Evolutionary conservation across 148 eudicot species (phyloP).

Genomic region (Rhododendron ovatum): DNA sequence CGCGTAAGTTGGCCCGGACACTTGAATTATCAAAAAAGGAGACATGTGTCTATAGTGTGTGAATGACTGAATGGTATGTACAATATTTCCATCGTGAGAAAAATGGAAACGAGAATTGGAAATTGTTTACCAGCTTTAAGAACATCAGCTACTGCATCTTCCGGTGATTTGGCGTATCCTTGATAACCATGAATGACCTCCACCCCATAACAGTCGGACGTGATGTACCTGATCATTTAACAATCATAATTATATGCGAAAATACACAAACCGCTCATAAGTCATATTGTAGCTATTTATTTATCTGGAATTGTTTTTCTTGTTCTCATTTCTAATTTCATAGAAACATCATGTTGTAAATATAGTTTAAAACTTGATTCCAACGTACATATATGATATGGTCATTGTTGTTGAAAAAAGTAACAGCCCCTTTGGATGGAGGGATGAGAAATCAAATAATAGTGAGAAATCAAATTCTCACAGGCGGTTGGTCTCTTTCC

Average conservation of each 20-base stretch:
- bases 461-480: too few relatives aligned
- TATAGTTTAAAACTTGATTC: too few relatives aligned
- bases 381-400: too few relatives aligned
- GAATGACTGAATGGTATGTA: too few relatives aligned
- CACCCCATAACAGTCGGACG: slow-evolving; percentile 92
- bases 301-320: too few relatives aligned
- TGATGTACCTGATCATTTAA: slow-evolving; percentile 61
- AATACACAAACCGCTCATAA: background rate
- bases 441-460: too few relatives aligned
- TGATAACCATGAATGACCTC: slow-evolving; percentile 59
- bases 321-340: too few relatives aligned
- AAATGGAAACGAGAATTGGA: background rate
- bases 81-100: background rate
- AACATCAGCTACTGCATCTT: slow-evolving; percentile 79
- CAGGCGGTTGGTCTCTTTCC: too few relatives aligned
- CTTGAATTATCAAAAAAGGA: background rate
- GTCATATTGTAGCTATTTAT: background rate
- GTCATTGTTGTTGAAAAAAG: too few relatives aligned
- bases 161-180: slow-evolving; percentile 63
- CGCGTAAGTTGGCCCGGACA: too few relatives aligned
- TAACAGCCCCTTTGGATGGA: too few relatives aligned
- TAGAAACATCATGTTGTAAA: background rate
- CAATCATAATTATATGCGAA: background rate
- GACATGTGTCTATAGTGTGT: background rate
- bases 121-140: slow-evolving; percentile 72